Evolutionary conservation across 2,329 filamentous ascomycete species (phyloP).

Genomic region (Coniochaeta ligniaria): DNA sequence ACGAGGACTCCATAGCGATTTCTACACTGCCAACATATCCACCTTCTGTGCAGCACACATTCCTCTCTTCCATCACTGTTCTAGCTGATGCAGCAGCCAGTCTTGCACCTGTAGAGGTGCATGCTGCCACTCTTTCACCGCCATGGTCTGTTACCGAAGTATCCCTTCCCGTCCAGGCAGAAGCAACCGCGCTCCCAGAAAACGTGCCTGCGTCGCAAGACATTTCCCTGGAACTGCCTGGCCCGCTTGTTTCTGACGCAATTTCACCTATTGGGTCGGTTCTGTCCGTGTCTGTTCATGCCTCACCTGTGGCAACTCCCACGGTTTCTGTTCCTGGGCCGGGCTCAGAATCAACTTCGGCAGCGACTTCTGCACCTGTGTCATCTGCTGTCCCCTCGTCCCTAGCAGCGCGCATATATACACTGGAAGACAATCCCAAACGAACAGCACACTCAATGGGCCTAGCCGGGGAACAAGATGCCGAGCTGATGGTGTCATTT

Average conservation of each 20-base stretch:
- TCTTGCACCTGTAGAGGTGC: not conserved
- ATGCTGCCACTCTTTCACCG: not conserved
- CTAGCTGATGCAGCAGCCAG: not conserved
- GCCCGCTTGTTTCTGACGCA: not conserved
- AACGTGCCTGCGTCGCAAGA: not conserved
- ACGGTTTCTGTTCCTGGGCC: not conserved
- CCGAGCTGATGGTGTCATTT: conserved; percentile 37
- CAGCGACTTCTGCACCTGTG: not conserved
- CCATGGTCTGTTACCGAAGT: not conserved
- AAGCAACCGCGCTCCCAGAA: not conserved
- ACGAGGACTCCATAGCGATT: not conserved
- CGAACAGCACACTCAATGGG: conserved; percentile 38
- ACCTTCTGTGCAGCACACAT: not conserved
- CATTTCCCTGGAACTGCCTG: not conserved
- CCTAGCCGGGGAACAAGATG: conserved; percentile 36
- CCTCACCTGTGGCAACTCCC: not conserved
- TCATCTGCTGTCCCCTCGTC: not conserved
- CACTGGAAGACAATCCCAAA: conserved; percentile 33
- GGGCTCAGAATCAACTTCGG: not conserved
- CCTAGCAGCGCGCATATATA: conserved; percentile 14
- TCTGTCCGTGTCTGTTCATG: not conserved
- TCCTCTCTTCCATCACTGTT: not conserved
- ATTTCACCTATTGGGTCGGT: not conserved
- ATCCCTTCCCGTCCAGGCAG: not conserved
- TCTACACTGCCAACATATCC: not conserved